Base-by-base conservation (phyloP, 192 early-diverging fungal genomes). In the Rhizophlyctis rosea region DNA sequence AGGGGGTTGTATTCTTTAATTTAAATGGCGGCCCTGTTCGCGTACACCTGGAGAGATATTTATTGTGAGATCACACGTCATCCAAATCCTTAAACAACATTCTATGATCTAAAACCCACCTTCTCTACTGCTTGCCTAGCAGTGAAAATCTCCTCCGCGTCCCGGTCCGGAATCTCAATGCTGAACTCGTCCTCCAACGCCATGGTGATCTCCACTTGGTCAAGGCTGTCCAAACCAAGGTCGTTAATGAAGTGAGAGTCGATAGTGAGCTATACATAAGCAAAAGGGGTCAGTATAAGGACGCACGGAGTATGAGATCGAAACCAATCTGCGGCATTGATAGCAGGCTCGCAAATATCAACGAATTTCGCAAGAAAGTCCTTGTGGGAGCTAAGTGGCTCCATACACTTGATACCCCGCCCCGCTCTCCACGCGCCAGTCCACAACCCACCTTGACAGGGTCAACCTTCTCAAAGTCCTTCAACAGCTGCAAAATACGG, bases 171-270 rank as follows among this genome's bases (percentile, higher is more conserved):
- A 70, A 99, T 90, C 79, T 99, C 97, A 59, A 99, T 87, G 69
- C 90, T 93, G 78, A 99, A 99, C 77, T 99, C 96, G 72, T 99
- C 96, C 78, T 99, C 96, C 63, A 99, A 44, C 18, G 95, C 95
- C 94, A 99, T 97, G 55, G 95, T 94, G 54, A 99, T 92, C 79
- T 99, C 97, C 27, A 99, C 94, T 52, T 93, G 90, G 78, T 97
- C 97, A 59, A 99, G 83, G 71, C 88, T 90, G 77, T 99, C 97
- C 53, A 99, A 78, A 16, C 92, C 92, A 62, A 99, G 89, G 73
- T 97, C 97, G 64, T 88, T 88, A 75, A 86, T 78, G 74, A 99
- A 99, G 71, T 90, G 86, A 16, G 97, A 84, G 54, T 86, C 73
- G 61, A 90, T 77, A 33, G 90, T 72, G 39, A 98, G 73, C 96